Evolutionary conservation across 306 rosid genomes (phyloP).

Genomic region (Citrullus mucosospermus): DNA sequence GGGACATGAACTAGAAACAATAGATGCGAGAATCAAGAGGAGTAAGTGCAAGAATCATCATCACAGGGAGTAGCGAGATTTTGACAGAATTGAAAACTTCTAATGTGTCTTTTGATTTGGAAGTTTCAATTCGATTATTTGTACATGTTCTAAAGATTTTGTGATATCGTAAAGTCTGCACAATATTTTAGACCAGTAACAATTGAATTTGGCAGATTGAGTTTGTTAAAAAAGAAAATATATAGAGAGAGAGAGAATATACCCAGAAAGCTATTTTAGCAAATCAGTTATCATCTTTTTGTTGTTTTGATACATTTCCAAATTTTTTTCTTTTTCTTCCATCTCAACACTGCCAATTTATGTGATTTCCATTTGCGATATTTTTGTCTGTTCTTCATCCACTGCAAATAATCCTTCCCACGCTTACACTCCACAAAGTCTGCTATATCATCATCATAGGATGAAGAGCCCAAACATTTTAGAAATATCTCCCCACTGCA

Average conservation of each 20-base stretch:
- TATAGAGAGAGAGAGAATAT: background rate
- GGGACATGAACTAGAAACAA: no score
- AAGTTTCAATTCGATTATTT: no score
- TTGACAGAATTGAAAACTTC: no score
- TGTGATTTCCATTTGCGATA: conserved; percentile 26
- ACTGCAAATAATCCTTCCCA: conserved; percentile 45
- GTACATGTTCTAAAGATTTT: no score
- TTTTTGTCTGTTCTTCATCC: conserved; percentile 36
- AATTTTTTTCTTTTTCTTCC: conserved; percentile 31
- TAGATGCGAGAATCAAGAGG: no score
- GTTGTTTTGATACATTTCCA: conserved; percentile 23
- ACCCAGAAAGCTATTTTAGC: background rate
- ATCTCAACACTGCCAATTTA: conserved; percentile 23
- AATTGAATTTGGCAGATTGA: no score
- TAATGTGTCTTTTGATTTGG: no score
- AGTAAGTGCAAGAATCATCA: no score
- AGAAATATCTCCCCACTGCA: conserved; percentile 42
- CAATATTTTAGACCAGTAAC: no score
- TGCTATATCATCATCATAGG: conserved; percentile 46
- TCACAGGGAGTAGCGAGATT: no score
- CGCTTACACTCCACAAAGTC: conserved; percentile 46
- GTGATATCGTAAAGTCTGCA: no score
- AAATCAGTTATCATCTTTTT: background rate
- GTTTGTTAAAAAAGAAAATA: background rate
- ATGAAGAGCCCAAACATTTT: conserved; percentile 24